Evolutionary conservation across 2,329 filamentous ascomycete genomes (phyloP).

Genomic region (Claviceps spartinae): DNA sequence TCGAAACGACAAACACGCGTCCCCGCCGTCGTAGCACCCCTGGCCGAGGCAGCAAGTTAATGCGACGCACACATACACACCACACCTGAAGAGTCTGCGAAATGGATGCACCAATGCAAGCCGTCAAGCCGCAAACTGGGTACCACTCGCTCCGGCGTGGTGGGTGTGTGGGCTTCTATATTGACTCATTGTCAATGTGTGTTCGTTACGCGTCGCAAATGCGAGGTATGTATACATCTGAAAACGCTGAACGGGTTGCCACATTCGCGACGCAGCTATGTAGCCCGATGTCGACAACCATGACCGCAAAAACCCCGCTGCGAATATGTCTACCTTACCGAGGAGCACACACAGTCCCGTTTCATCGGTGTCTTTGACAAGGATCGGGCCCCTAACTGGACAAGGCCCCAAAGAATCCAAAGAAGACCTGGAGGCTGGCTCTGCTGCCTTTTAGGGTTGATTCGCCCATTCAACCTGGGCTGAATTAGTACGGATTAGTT

Average conservation of each 20-base stretch:
- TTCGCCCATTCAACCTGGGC: background rate
- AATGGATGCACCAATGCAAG: background rate
- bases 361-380: slow-evolving; percentile 2
- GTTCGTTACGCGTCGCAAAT: too few relatives aligned
- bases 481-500: background rate
- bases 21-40: background rate
- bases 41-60: background rate
- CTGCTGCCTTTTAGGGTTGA: background rate
- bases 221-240: background rate
- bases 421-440: background rate
- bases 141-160: slow-evolving; percentile 1
- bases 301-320: background rate
- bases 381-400: slow-evolving; percentile 1
- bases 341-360: background rate
- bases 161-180: background rate
- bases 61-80: background rate
- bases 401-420: background rate
- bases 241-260: background rate
- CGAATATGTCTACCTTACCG: background rate
- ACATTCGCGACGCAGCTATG: background rate
- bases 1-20: background rate
- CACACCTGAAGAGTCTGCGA: background rate
- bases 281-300: background rate
- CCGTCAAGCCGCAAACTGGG: background rate
- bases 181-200: too few relatives aligned